Conservation (phyloP, 805 yeast species). For the Yarrowia yakushimensis region DNA sequence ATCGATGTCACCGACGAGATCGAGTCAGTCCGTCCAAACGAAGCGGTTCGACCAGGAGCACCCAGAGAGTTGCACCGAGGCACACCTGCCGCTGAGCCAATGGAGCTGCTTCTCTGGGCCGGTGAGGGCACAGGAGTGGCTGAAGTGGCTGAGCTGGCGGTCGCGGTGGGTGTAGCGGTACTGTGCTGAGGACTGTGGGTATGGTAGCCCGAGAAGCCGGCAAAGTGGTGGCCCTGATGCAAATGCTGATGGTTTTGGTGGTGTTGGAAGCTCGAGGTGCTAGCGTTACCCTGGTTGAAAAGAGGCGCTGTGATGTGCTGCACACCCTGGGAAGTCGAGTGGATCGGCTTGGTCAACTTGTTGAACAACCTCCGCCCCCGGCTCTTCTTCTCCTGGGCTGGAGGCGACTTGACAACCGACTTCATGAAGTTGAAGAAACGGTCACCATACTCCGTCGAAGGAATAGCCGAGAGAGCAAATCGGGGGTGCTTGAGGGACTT, state of each 20-base stretch:
- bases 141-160: neutral
- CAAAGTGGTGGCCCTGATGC: constrained; percentile 19
- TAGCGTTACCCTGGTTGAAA: constrained; percentile 2
- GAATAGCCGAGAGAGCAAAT: constrained; percentile 75
- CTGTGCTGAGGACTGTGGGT: constrained; percentile 19
- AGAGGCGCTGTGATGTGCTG: neutral
- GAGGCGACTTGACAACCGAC: constrained; percentile 21
- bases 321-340: neutral
- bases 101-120: constrained; percentile 17
- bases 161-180: neutral
- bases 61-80: constrained; percentile 24
- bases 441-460: constrained; percentile 86
- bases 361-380: constrained; percentile 15
- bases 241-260: constrained; percentile 21
- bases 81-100: constrained; percentile 14
- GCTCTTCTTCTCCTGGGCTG: neutral
- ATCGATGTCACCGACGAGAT: constrained; percentile 14
- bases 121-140: neutral
- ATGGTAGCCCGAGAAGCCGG: constrained; percentile 22
- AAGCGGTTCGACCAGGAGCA: constrained; percentile 16
- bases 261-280: constrained; percentile 5
- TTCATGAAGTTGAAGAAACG: constrained; percentile 64
- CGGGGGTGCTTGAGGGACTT: constrained; percentile 17
- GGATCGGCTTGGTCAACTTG: constrained; percentile 15
- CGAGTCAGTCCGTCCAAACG: constrained; percentile 18